A percentile compares a stretch with the other conserved stretches of the same genome.
phyloP scores from a whole-genome alignment of 129 eudicot species.

The Saussurea involucrata region DNA sequence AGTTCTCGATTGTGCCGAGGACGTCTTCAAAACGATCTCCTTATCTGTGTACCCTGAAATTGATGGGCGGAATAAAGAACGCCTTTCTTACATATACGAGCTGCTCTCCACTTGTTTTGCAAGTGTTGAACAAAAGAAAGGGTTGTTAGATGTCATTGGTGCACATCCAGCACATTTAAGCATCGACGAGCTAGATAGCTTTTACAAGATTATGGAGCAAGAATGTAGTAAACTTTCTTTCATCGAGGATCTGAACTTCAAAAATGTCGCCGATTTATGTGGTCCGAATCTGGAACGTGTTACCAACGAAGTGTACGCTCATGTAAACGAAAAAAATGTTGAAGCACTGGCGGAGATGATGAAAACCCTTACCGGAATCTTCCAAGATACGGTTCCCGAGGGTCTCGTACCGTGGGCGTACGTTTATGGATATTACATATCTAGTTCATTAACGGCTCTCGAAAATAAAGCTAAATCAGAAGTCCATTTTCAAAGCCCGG shows the following conservation, averaged over 20 bases:
- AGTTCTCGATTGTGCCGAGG: slow-evolving; percentile 56
- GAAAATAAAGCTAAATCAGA: slow-evolving; percentile 54
- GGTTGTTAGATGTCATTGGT: slow-evolving; percentile 3
- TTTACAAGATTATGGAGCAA: slow-evolving; percentile 59
- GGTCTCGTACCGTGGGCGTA: slow-evolving; percentile 66
- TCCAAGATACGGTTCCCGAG: slow-evolving; percentile 32
- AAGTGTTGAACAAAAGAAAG: slow-evolving; percentile 39
- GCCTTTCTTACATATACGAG: slow-evolving; percentile 63
- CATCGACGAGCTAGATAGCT: slow-evolving; percentile 34
- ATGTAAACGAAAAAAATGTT: slow-evolving; percentile 60
- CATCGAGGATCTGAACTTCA: slow-evolving; percentile 71
- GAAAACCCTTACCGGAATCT: slow-evolving; percentile 48
- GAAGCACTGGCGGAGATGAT: slow-evolving; percentile 86
- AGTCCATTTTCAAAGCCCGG: slow-evolving; percentile 46
- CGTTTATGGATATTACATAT: slow-evolving; percentile 61
- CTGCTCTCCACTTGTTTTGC: slow-evolving; percentile 73
- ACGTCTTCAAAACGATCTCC: slow-evolving; percentile 49
- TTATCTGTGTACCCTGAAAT: slow-evolving; percentile 64
- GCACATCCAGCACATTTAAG: slow-evolving; percentile 13
- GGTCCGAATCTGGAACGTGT: slow-evolving; percentile 56
- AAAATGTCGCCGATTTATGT: slow-evolving; percentile 63
- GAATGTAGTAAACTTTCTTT: slow-evolving; percentile 72
- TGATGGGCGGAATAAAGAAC: slow-evolving; percentile 67
- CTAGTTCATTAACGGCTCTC: slow-evolving; percentile 43
- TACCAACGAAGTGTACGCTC: slow-evolving; percentile 63